These are phyloP conservation scores for Lepidopterella palustris DNA, from an alignment of 495 filamentous ascomycete species.

Conservation along the genomic window DNA sequence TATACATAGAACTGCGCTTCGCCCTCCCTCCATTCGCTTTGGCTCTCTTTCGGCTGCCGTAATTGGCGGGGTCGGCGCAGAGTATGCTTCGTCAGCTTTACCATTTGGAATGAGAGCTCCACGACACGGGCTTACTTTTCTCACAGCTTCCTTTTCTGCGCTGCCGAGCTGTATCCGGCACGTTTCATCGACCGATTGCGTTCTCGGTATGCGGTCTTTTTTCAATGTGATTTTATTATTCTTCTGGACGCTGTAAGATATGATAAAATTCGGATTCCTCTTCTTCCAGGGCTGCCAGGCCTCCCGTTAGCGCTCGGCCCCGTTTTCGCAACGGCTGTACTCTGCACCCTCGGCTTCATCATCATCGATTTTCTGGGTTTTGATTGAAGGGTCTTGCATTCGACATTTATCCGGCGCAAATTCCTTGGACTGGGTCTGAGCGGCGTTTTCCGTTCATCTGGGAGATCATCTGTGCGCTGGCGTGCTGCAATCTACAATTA, in stretches of 20 bases:
- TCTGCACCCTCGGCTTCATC: neutral
- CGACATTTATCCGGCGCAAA: neutral
- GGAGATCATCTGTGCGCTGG: too few species aligned
- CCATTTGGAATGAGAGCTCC: neutral
- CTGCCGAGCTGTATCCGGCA: too few species aligned
- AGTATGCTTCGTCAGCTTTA: neutral
- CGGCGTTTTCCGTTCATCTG: too few species aligned
- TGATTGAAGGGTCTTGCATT: neutral
- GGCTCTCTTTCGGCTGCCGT: neutral
- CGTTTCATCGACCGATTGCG: too few species aligned
- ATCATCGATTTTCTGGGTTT: neutral
- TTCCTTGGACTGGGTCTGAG: neutral
- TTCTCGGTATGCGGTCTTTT: too few species aligned
- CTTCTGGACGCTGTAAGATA: too few species aligned
- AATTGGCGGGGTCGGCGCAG: neutral
- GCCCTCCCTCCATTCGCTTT: neutral
- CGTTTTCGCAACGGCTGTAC: neutral
- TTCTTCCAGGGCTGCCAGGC: too few species aligned
- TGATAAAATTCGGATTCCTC: too few species aligned
- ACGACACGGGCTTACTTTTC: neutral
- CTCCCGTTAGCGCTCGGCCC: neutral
- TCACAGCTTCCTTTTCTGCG: too few species aligned
- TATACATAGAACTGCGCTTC: constrained; percentile 12
- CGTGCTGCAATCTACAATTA: too few species aligned
- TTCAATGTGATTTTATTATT: too few species aligned